phyloP scores from a whole-genome alignment of 2,329 filamentous ascomycete species.

The Thielaviopsis punctulata region DNA sequence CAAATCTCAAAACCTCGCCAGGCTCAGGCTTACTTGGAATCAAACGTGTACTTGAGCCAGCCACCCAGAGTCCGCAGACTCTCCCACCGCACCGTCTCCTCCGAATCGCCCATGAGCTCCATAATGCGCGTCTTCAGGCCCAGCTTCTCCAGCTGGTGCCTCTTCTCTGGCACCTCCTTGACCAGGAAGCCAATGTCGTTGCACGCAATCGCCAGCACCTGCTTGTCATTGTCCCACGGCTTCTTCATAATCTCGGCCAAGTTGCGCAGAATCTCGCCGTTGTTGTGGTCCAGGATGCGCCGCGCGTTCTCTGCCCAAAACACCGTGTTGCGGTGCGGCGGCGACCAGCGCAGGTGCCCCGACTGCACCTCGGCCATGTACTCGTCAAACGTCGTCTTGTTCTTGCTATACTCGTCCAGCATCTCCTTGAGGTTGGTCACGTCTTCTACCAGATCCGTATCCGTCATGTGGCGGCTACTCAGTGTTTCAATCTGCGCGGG shows the following conservation, averaged over 20 bases:
- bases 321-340: constrained; percentile 66
- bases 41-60: constrained; percentile 49
- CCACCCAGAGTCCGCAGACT: constrained; percentile 63
- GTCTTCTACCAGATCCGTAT: constrained; percentile 47
- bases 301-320: constrained; percentile 90
- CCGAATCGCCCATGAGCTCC: constrained; percentile 80
- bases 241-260: constrained; percentile 67
- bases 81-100: constrained; percentile 85
- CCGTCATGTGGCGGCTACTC: constrained; percentile 42
- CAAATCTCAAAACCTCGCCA: no score
- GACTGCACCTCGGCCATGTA: constrained; percentile 75
- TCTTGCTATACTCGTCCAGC: constrained; percentile 50
- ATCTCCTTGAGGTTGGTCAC: constrained; percentile 42
- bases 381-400: constrained; percentile 67
- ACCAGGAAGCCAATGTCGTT: constrained; percentile 83
- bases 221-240: constrained; percentile 63
- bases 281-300: constrained; percentile 68
- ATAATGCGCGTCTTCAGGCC: constrained; percentile 78
- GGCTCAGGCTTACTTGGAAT: constrained; percentile 18
- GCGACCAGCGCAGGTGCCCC: constrained; percentile 82
- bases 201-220: constrained; percentile 81
- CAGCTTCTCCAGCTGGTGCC: constrained; percentile 62
- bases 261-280: constrained; percentile 61
- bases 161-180: constrained; percentile 74
- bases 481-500: constrained; percentile 49